Evolutionary conservation across 2,329 filamentous ascomycete genomes (phyloP).

Genomic region (Xylariaceae sp.): DNA sequence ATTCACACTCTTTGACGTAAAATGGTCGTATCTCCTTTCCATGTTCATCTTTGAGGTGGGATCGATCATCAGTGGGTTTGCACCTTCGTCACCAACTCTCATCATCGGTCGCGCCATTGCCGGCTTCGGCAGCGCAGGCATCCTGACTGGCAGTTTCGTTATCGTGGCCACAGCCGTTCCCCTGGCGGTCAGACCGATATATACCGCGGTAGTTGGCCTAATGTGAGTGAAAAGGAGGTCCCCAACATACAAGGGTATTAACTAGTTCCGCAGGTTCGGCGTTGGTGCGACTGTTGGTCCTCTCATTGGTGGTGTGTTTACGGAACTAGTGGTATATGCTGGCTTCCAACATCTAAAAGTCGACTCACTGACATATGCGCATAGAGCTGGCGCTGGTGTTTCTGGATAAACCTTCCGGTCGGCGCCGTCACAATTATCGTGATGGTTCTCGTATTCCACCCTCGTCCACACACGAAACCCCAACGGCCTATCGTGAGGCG

Average conservation of each 20-base stretch:
- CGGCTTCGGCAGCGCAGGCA: slow-evolving; percentile 40
- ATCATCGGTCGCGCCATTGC: slow-evolving; percentile 44
- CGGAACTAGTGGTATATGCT: slow-evolving; percentile 38
- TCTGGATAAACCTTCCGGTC: slow-evolving; percentile 46
- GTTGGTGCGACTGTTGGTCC: slow-evolving; percentile 40
- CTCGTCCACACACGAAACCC: slow-evolving; percentile 20
- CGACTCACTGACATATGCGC: slow-evolving; percentile 7
- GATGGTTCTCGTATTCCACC: slow-evolving; percentile 36
- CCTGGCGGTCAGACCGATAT: slow-evolving; percentile 34
- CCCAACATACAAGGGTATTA: neutral
- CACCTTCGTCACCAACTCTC: slow-evolving; percentile 37
- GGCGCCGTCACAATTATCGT: slow-evolving; percentile 39
- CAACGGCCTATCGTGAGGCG: slow-evolving; percentile 28
- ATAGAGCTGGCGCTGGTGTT: slow-evolving; percentile 47
- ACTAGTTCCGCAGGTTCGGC: slow-evolving; percentile 35
- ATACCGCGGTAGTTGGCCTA: slow-evolving; percentile 38
- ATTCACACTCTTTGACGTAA: slow-evolving; percentile 40
- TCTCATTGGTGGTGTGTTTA: slow-evolving; percentile 42
- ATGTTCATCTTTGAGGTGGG: slow-evolving; percentile 39
- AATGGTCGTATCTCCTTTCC: slow-evolving; percentile 34
- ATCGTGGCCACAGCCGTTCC: slow-evolving; percentile 39
- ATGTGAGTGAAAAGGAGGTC: slow-evolving; percentile 29
- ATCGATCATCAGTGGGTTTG: slow-evolving; percentile 41
- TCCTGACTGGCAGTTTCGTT: slow-evolving; percentile 41
- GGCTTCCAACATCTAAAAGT: too few species aligned